Evolutionary conservation across 192 early-diverging fungal genomes (phyloP).

Genomic region (Mortierella hygrophila): DNA sequence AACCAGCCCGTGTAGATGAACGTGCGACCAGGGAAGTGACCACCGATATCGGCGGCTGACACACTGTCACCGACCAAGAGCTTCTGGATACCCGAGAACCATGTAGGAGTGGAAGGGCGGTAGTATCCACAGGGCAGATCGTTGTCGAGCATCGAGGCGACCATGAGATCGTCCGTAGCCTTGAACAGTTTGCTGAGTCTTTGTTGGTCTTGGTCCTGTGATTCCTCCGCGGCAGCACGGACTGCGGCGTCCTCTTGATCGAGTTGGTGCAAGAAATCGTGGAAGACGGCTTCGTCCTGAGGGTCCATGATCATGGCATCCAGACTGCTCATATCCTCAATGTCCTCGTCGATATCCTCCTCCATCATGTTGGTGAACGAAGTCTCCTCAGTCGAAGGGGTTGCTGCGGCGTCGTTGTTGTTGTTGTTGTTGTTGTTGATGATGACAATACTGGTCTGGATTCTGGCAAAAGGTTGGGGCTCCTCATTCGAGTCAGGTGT

Average conservation of each 20-base stretch:
- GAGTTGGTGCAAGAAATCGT: conserved; percentile 28
- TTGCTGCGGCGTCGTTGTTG: background rate
- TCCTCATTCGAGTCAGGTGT: background rate
- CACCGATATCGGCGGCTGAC: background rate
- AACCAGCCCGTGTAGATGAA: conserved; percentile 30
- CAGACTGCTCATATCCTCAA: conserved; percentile 24
- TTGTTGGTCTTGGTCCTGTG: background rate
- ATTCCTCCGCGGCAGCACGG: background rate
- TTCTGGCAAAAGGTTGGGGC: conserved; percentile 10
- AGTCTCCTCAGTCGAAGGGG: background rate
- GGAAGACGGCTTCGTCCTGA: conserved; percentile 55
- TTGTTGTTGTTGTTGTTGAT: background rate
- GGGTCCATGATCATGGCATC: conserved; percentile 54
- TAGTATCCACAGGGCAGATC: conserved; percentile 15
- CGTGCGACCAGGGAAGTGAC: background rate
- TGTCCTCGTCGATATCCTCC: background rate
- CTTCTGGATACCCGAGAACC: background rate
- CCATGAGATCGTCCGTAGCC: conserved; percentile 13
- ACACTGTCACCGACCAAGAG: background rate
- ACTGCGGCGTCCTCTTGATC: conserved; percentile 19
- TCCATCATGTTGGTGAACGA: background rate
- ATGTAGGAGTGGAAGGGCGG: background rate
- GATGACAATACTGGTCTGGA: conserved; percentile 12
- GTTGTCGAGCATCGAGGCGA: conserved; percentile 22
- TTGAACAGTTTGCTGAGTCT: background rate